Conservation (phyloP, 345 rosid genomes). For the Kandelia obovata region DNA sequence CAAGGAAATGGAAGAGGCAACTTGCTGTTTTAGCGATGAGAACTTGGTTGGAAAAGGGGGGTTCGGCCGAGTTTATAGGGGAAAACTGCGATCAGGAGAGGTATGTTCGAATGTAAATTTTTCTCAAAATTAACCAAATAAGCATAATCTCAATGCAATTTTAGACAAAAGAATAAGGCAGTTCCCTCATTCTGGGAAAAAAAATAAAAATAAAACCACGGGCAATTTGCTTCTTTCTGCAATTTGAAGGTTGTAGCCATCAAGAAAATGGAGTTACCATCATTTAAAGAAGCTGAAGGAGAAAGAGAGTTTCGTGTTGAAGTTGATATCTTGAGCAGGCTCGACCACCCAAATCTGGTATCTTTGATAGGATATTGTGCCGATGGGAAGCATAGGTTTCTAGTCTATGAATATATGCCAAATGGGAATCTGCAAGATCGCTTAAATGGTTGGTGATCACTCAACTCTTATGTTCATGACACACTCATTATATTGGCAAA, state of each 20-base stretch:
- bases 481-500: slow-evolving; percentile 6
- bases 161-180: not conserved
- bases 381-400: slow-evolving; percentile 88
- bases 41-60: slow-evolving; percentile 86
- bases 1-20: slow-evolving; percentile 89
- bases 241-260: slow-evolving; percentile 81
- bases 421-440: slow-evolving; percentile 98
- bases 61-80: slow-evolving; percentile 84
- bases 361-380: slow-evolving; percentile 91
- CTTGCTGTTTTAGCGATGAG: slow-evolving; percentile 63
- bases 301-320: slow-evolving; percentile 94
- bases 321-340: slow-evolving; percentile 94
- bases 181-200: not conserved
- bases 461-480: slow-evolving; percentile 2
- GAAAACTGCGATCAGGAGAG: slow-evolving; percentile 81
- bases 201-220: not conserved
- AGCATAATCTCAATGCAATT: not conserved
- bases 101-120: slow-evolving; percentile 27
- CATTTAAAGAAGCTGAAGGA: slow-evolving; percentile 80
- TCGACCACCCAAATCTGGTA: slow-evolving; percentile 86
- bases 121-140: not conserved
- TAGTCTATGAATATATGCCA: slow-evolving; percentile 87
- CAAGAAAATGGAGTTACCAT: slow-evolving; percentile 94
- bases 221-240: slow-evolving; percentile 12
- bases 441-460: slow-evolving; percentile 59